Evolutionary conservation across 495 filamentous ascomycete species (phyloP).

Genomic region (Annulohypoxylon moriforme): DNA sequence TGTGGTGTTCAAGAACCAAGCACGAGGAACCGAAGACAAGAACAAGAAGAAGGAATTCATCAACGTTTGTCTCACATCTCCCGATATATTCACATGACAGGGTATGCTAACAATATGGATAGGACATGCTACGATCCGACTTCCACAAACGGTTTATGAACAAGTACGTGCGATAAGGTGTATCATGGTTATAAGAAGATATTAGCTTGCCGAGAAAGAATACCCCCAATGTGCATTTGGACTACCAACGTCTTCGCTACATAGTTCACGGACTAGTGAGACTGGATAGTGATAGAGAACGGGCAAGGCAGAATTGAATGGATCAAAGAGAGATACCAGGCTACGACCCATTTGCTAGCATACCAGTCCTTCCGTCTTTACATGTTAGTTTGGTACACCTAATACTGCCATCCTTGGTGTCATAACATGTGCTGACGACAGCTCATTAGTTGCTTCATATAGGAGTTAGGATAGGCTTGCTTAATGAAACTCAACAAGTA

Average conservation of each 20-base stretch:
- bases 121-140: slow-evolving; percentile 93
- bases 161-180: slow-evolving; percentile 63
- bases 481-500: not conserved
- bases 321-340: not conserved
- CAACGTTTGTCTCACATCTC: slow-evolving; percentile 70
- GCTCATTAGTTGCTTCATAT: not conserved
- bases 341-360: not conserved
- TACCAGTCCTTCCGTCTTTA: not conserved
- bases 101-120: slow-evolving; percentile 35
- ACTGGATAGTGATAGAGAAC: not conserved
- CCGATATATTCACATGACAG: not conserved
- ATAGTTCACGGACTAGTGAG: not conserved
- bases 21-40: slow-evolving; percentile 91
- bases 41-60: slow-evolving; percentile 94
- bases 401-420: not conserved
- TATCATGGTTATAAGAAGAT: slow-evolving; percentile 24
- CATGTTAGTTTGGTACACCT: not conserved
- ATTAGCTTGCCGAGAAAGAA: not conserved
- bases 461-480: not conserved
- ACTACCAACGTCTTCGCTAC: slow-evolving; percentile 1
- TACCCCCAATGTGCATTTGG: not conserved
- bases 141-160: slow-evolving; percentile 99
- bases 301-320: not conserved
- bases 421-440: not conserved
- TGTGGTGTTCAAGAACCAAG: slow-evolving; percentile 99